Conservation (phyloP, 371 early-diverging fungal species). For the Circinella minor region DNA sequence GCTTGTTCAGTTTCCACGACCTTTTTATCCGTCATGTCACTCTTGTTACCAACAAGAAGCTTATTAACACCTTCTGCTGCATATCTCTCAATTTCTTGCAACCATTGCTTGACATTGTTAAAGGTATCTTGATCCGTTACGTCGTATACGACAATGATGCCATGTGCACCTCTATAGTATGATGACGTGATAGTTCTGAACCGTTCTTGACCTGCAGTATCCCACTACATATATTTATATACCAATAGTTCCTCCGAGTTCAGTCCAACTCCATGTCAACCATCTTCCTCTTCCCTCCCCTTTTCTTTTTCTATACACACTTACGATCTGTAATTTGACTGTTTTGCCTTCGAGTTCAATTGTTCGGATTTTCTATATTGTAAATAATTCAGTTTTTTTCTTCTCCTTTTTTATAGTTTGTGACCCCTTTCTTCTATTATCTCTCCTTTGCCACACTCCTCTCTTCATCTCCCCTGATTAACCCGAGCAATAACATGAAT, state of each 20-base stretch:
- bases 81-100: slow-evolving; percentile 91
- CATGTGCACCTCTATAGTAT: slow-evolving; percentile 99
- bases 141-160: slow-evolving; percentile 99
- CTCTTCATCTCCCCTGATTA: background rate
- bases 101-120: slow-evolving; percentile 93
- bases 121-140: slow-evolving; percentile 97
- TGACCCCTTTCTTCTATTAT: background rate
- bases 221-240: slow-evolving; percentile 69
- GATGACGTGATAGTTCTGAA: slow-evolving; percentile 99
- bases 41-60: slow-evolving; percentile 99
- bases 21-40: slow-evolving; percentile 92
- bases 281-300: background rate
- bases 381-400: background rate
- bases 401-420: background rate
- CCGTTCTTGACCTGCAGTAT: slow-evolving; percentile 99
- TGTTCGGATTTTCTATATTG: slow-evolving; percentile 95
- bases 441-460: background rate
- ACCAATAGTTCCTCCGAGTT: background rate
- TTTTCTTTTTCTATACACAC: slow-evolving; percentile 11
- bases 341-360: slow-evolving; percentile 97
- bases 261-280: background rate
- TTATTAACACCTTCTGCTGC: slow-evolving; percentile 84
- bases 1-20: slow-evolving; percentile 77
- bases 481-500: background rate
- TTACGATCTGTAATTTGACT: slow-evolving; percentile 97